Conservation (phyloP, 768 basidiomycete genomes). For the Mycena crocata region DNA sequence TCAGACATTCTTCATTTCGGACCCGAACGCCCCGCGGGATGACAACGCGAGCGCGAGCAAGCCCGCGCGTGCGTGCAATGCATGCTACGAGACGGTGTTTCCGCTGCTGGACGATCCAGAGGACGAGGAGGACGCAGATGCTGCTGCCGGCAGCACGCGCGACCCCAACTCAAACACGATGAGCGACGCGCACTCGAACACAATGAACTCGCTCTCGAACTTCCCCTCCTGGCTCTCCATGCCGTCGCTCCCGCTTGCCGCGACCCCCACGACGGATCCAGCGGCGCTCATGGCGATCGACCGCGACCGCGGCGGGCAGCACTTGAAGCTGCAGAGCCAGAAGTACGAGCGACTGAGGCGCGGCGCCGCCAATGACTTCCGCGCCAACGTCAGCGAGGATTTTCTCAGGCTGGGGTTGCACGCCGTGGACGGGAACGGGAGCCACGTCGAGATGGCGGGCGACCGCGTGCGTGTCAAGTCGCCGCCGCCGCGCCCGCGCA, state of each 20-base stretch:
- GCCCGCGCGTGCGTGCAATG: constrained; percentile 84
- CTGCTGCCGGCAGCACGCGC: too few species aligned
- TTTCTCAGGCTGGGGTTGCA: constrained; percentile 22
- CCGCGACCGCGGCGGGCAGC: constrained; percentile 28
- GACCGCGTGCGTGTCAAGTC: constrained; percentile 46
- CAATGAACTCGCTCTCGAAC: constrained; percentile 62
- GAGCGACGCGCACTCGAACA: constrained; percentile 41
- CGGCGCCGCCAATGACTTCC: constrained; percentile 25
- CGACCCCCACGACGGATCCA: constrained; percentile 38
- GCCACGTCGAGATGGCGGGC: constrained; percentile 36
- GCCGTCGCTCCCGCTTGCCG: constrained; percentile 58
- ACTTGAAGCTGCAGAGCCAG: constrained; percentile 20
- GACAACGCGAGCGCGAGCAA: constrained; percentile 57
- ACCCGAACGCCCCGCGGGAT: constrained; percentile 58
- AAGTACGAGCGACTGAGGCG: constrained; percentile 40
- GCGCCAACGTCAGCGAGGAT: too few species aligned
- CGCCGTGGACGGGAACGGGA: constrained; percentile 15
- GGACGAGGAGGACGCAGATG: constrained; percentile 22
- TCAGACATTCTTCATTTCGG: constrained; percentile 88
- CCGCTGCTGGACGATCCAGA: constrained; percentile 57
- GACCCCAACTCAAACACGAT: constrained; percentile 8
- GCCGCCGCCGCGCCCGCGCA: constrained; percentile 63
- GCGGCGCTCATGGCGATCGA: constrained; percentile 64
- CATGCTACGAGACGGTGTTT: constrained; percentile 90
- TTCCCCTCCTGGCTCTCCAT: constrained; percentile 69